Percentiles rank a stretch among this genome's conserved stretches.
phyloP scores from a whole-genome alignment of 768 basidiomycete species.

The Collybia nuda region DNA sequence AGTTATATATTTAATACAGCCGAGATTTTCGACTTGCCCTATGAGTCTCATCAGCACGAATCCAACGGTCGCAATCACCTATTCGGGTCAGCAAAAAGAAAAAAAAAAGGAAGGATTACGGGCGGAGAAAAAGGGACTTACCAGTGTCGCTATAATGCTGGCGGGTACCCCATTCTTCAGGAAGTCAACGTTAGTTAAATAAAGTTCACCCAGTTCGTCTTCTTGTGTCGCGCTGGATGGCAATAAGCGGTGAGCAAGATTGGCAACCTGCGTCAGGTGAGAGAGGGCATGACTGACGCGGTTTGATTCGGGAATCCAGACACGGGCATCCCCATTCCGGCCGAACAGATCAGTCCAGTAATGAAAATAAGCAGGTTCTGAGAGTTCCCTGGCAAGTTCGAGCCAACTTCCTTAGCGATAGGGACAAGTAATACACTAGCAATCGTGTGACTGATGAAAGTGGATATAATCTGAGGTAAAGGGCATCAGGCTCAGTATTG shows the following conservation, averaged over 20 bases:
- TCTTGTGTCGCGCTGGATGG: constrained; percentile 80
- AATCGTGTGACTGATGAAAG: constrained; percentile 97
- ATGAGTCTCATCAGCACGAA: constrained; percentile 72
- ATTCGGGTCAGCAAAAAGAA: constrained; percentile 6
- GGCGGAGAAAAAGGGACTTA: constrained; percentile 34
- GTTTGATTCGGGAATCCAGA: constrained; percentile 99
- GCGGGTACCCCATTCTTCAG: constrained; percentile 93
- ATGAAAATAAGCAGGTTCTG: constrained; percentile 88
- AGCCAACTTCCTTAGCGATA: constrained; percentile 88
- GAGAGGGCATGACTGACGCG: constrained; percentile 57
- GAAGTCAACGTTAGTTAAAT: constrained; percentile 85
- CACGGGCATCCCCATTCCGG: constrained; percentile 98
- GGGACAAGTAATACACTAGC: constrained; percentile 96
- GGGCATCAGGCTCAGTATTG: constrained; percentile 1
- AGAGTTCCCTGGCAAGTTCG: constrained; percentile 68
- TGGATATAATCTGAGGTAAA: constrained; percentile 68
- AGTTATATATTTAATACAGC: not conserved
- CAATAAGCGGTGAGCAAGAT: not conserved
- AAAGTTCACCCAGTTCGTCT: constrained; percentile 89
- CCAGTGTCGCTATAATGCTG: constrained; percentile 84
- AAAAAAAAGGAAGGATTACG: constrained; percentile 3
- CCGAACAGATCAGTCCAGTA: constrained; percentile 88
- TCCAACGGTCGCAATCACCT: constrained; percentile 88
- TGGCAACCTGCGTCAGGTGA: constrained; percentile 12
- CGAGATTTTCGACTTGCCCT: constrained; percentile 47